Evolutionary conservation across 768 basidiomycete genomes (phyloP).

Genomic region (Termitomyces sp.): DNA sequence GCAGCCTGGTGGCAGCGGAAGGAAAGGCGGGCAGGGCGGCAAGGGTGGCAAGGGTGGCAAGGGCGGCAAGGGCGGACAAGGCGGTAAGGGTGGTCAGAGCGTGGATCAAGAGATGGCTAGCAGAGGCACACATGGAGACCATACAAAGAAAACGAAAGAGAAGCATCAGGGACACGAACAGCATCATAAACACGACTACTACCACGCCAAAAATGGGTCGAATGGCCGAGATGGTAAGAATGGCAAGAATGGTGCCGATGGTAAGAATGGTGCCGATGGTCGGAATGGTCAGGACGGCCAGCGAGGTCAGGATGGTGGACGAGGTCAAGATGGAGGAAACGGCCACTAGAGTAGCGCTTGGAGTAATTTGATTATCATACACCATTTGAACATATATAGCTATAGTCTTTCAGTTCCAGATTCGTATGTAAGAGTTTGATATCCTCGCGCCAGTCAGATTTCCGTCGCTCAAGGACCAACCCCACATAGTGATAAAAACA

Average conservation of each 20-base stretch:
- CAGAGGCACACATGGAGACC: not conserved
- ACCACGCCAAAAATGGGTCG: not conserved
- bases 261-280: not conserved
- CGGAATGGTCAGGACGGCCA: not conserved
- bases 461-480: too few species aligned
- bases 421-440: too few species aligned
- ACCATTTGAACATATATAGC: too few species aligned
- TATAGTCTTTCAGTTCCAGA: too few species aligned
- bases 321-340: not conserved
- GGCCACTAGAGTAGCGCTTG: not conserved
- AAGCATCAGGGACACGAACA: not conserved
- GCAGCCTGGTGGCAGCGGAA: not conserved
- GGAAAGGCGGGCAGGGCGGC: not conserved
- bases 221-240: slow-evolving; percentile 1
- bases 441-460: too few species aligned
- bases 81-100: not conserved
- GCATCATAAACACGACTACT: not conserved
- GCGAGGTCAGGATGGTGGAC: slow-evolving; percentile 1
- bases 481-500: too few species aligned
- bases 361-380: not conserved
- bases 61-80: not conserved
- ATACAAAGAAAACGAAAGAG: not conserved
- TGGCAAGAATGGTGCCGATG: not conserved
- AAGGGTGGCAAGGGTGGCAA: not conserved
- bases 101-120: not conserved